Evolutionary conservation across 805 yeast species (phyloP).

Genomic region (Cyberlindnera mycetangii): DNA sequence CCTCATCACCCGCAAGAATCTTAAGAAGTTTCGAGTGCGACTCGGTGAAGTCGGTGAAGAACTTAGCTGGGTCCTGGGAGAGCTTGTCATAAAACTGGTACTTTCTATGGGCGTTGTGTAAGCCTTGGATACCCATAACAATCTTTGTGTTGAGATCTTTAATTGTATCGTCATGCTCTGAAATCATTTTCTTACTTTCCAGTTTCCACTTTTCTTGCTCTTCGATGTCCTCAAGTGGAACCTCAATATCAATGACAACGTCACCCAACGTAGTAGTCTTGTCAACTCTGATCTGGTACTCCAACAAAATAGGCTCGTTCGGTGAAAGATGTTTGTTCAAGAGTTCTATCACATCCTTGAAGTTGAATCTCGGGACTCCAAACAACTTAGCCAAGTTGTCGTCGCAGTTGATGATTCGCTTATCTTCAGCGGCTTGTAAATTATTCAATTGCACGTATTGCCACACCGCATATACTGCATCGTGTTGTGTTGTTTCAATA

Average conservation of each 20-base stretch:
- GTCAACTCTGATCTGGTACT: conserved; percentile 74
- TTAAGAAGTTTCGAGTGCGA: conserved; percentile 83
- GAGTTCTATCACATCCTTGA: conserved; percentile 70
- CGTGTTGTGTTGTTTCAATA: conserved; percentile 80
- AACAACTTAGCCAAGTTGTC: conserved; percentile 42
- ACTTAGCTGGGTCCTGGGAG: conserved; percentile 72
- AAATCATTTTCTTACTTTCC: conserved; percentile 31
- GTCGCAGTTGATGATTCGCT: conserved; percentile 51
- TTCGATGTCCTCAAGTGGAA: conserved; percentile 39
- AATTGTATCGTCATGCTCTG: conserved; percentile 29
- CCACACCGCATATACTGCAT: conserved; percentile 75
- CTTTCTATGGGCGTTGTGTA: conserved; percentile 55
- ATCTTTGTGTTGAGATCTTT: conserved; percentile 32
- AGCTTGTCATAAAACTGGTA: conserved; percentile 76
- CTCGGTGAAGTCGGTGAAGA: conserved; percentile 69
- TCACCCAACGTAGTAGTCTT: conserved; percentile 80
- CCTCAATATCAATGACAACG: conserved; percentile 70
- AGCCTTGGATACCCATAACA: conserved; percentile 45
- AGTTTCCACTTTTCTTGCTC: conserved; percentile 29
- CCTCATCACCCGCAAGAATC: conserved; percentile 85
- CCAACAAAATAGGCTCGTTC: conserved; percentile 72
- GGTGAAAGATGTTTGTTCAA: conserved; percentile 69
- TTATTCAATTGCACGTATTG: conserved; percentile 71
- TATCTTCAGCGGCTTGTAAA: conserved; percentile 55
- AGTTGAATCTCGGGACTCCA: conserved; percentile 50